These are phyloP conservation scores for Boletellus ananas DNA, from an alignment of 768 basidiomycete species.

Conservation along the genomic window DNA sequence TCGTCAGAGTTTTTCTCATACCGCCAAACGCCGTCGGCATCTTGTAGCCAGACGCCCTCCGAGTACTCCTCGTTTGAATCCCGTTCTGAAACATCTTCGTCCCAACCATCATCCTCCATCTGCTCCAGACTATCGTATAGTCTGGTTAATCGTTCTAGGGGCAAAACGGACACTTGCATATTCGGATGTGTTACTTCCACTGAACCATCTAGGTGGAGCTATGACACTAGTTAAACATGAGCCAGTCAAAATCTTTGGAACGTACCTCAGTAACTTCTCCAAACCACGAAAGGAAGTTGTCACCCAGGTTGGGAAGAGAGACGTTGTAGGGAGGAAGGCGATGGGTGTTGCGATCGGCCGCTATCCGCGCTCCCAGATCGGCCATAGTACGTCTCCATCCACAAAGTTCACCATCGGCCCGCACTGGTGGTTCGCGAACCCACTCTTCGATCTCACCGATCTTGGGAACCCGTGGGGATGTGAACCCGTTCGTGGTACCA, in stretches of 20 bases:
- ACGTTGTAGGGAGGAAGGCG: conserved; percentile 40
- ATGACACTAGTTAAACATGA: conserved; percentile 7
- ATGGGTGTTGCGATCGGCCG: conserved; percentile 42
- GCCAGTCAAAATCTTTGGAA: conserved; percentile 2
- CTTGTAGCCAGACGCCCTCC: conserved; percentile 41
- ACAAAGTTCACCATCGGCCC: conserved; percentile 46
- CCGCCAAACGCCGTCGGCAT: conserved; percentile 37
- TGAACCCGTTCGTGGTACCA: conserved; percentile 69
- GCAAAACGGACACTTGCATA: conserved; percentile 44
- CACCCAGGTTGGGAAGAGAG: conserved; percentile 37
- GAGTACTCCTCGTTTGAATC: conserved; percentile 41
- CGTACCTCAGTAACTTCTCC: conserved; percentile 80
- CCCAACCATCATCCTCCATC: conserved; percentile 66
- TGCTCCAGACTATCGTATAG: conserved; percentile 82
- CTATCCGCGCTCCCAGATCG: conserved; percentile 58
- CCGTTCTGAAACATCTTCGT: conserved; percentile 32
- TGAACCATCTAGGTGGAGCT: conserved; percentile 75
- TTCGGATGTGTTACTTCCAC: conserved; percentile 72
- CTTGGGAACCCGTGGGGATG: conserved; percentile 67
- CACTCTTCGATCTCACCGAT: conserved; percentile 84
- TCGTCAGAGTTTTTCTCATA: conserved; percentile 28
- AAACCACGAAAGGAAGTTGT: conserved; percentile 63
- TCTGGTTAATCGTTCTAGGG: conserved; percentile 66
- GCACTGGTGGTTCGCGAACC: conserved; percentile 59
- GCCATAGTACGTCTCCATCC: conserved; percentile 75